A percentile compares a stretch with the other conserved stretches of the same genome.
Evolutionary conservation across 2,329 filamentous ascomycete species (phyloP).

Genomic region (Aspergillus ibericus): DNA sequence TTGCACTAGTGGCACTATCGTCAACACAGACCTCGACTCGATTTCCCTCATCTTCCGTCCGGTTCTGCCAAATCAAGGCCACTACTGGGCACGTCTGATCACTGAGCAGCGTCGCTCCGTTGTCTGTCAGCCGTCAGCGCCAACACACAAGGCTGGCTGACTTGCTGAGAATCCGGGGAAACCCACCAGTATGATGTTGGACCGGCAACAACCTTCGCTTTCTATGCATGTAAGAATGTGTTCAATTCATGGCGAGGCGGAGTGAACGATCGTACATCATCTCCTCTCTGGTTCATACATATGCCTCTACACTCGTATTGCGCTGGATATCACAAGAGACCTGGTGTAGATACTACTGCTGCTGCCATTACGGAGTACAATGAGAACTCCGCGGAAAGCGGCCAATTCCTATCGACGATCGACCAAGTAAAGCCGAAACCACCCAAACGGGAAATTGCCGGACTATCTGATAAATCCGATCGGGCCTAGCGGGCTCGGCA

Average conservation of each 20-base stretch:
- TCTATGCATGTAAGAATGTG: neutral
- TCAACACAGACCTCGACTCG: neutral
- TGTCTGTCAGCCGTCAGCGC: neutral
- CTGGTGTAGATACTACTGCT: no score
- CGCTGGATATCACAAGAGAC: no score
- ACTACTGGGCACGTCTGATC: no score
- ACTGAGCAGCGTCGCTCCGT: neutral
- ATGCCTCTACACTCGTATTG: no score
- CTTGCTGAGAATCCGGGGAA: neutral
- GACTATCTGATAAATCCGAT: constrained; percentile 27
- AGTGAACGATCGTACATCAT: neutral
- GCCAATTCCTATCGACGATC: neutral
- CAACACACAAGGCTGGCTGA: neutral
- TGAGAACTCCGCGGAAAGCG: neutral
- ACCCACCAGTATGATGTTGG: neutral
- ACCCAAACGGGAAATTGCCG: constrained; percentile 15
- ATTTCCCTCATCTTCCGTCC: constrained; percentile 1
- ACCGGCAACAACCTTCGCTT: neutral
- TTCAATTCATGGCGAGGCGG: neutral
- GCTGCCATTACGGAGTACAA: no score
- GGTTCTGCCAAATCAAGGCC: neutral
- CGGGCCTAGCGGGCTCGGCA: constrained; percentile 25
- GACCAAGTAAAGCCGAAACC: constrained; percentile 12
- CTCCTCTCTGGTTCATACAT: no score
- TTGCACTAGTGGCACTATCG: constrained; percentile 1